phyloP scores from a whole-genome alignment of 805 yeast species.

The Schwanniomyces polymorphus region DNA sequence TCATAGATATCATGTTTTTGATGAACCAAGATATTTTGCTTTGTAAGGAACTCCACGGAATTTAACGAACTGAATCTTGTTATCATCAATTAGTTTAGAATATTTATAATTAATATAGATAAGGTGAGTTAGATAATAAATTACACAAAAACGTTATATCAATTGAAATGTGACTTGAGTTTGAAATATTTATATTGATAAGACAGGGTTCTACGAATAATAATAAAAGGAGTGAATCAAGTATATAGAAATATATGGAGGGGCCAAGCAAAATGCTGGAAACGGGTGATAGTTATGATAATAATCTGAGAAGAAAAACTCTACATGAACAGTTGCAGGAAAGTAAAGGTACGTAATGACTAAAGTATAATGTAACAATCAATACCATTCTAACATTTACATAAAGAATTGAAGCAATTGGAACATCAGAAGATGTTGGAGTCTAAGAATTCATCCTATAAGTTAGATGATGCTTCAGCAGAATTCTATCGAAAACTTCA shows the following conservation, averaged over 20 bases:
- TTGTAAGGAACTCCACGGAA: neutral
- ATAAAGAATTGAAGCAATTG: conserved; percentile 28
- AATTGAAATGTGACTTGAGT: neutral
- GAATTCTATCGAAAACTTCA: conserved; percentile 30
- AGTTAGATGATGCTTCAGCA: conserved; percentile 36
- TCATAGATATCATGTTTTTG: conserved; percentile 91
- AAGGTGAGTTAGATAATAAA: neutral
- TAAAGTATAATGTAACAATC: neutral
- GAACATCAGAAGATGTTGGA: conserved; percentile 29
- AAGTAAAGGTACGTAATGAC: conserved; percentile 32
- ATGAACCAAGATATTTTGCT: conserved; percentile 81
- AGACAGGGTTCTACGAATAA: neutral
- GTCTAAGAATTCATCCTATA: conserved; percentile 38
- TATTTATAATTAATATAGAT: neutral
- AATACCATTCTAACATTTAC: conserved; percentile 12
- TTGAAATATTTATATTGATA: neutral
- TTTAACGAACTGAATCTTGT: conserved; percentile 13
- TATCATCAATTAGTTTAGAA: neutral
- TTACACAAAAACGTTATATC: neutral
- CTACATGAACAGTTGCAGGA: conserved; percentile 43
- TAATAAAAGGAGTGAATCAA: neutral
- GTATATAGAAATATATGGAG: neutral
- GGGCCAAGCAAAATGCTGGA: neutral
- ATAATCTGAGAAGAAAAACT: conserved; percentile 29
- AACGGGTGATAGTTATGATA: neutral